phyloP scores from a whole-genome alignment of 495 filamentous ascomycete genomes.

The Hyaloscypha finlandica region DNA sequence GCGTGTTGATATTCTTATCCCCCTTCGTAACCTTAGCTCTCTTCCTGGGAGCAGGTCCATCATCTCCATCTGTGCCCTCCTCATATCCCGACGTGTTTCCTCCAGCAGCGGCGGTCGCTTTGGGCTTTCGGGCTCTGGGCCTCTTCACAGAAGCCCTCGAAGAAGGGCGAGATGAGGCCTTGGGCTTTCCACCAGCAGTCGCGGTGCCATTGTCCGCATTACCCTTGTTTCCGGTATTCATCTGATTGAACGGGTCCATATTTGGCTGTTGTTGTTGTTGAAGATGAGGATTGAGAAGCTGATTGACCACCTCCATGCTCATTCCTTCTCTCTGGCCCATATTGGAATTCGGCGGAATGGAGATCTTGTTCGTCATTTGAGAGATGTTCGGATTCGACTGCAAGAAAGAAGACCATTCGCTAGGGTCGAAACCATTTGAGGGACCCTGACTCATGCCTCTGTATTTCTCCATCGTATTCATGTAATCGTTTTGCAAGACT shows the following conservation, averaged over 20 bases:
- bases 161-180: conserved; percentile 37
- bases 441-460: conserved; percentile 49
- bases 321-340: conserved; percentile 35
- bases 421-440: conserved; percentile 66
- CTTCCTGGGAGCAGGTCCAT: conserved; percentile 63
- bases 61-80: conserved; percentile 67
- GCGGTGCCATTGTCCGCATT: conserved; percentile 9
- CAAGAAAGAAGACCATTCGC: conserved; percentile 66
- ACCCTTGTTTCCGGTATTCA: conserved; percentile 12
- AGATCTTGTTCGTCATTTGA: conserved; percentile 23
- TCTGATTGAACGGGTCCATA: conserved; percentile 18
- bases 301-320: conserved; percentile 36
- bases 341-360: neutral
- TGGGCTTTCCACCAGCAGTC: conserved; percentile 10
- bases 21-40: conserved; percentile 72
- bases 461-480: conserved; percentile 59
- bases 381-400: conserved; percentile 54
- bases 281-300: conserved; percentile 32
- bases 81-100: conserved; percentile 68
- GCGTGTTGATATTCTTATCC: conserved; percentile 64
- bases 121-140: conserved; percentile 47
- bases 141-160: conserved; percentile 48
- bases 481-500: conserved; percentile 68
- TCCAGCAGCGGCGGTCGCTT: conserved; percentile 42
- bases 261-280: conserved; percentile 15